Conservation (phyloP, 306 rosid species). For the Alnus rubra region DNA sequence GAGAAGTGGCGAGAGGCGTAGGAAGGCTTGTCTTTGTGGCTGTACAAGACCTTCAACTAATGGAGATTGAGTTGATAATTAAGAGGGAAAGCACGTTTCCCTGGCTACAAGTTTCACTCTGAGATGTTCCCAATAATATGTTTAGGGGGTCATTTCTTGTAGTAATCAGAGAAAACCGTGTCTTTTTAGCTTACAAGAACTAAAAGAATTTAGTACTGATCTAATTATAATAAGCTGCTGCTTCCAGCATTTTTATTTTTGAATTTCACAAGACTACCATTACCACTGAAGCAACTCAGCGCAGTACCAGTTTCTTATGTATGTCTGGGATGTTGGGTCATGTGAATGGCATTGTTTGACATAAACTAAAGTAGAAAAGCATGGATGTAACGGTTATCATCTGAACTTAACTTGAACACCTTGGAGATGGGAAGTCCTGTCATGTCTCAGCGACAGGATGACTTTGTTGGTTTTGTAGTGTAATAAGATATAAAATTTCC, state of each 20-base stretch:
- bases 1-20: constrained; percentile 52
- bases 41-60: constrained; percentile 63
- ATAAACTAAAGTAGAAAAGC: no score
- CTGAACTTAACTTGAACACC: no score
- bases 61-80: constrained; percentile 52
- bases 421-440: no score
- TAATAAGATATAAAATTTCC: no score
- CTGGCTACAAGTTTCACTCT: constrained; percentile 6
- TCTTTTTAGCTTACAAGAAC: constrained; percentile 16
- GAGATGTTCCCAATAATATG: constrained; percentile 33
- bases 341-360: no score
- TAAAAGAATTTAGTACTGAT: constrained; percentile 37
- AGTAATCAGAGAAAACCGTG: constrained; percentile 26
- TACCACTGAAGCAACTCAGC: neutral
- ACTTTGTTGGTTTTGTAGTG: no score
- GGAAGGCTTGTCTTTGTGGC: constrained; percentile 64
- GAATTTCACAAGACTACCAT: neutral
- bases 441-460: no score
- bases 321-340: no score
- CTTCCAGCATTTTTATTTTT: constrained; percentile 13
- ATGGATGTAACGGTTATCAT: no score
- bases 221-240: constrained; percentile 37
- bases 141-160: constrained; percentile 35
- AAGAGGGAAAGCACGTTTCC: constrained; percentile 20
- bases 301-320: neutral